phyloP scores from a whole-genome alignment of 129 eudicot genomes.

The Escallonia herrerae region DNA sequence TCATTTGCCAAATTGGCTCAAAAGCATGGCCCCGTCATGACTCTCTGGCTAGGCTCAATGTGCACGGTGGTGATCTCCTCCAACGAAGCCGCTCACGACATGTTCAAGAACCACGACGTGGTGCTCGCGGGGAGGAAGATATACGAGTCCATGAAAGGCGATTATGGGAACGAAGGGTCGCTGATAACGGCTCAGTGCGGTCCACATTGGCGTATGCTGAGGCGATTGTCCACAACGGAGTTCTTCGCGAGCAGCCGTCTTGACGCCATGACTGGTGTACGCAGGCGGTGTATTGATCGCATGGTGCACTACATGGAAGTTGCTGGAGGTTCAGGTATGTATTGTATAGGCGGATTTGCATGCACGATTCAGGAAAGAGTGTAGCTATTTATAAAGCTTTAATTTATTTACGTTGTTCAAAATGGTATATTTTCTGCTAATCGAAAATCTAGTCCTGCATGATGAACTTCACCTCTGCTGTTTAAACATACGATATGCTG shows the following conservation, averaged over 20 bases:
- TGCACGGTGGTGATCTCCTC: slow-evolving; percentile 63
- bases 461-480: too few relatives aligned
- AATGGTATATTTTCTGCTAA: too few relatives aligned
- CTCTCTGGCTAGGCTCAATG: slow-evolving; percentile 71
- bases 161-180: slow-evolving; percentile 56
- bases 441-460: too few relatives aligned
- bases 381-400: too few relatives aligned
- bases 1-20: slow-evolving; percentile 46
- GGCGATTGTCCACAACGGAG: slow-evolving; percentile 47
- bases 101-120: slow-evolving; percentile 56
- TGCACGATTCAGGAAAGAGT: too few relatives aligned
- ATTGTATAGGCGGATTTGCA: too few relatives aligned
- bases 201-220: slow-evolving; percentile 50
- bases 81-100: slow-evolving; percentile 46
- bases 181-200: slow-evolving; percentile 73
- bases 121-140: slow-evolving; percentile 52
- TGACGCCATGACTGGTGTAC: slow-evolving; percentile 33
- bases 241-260: slow-evolving; percentile 44
- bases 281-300: slow-evolving; percentile 35
- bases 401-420: too few relatives aligned
- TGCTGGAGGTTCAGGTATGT: slow-evolving; percentile 15
- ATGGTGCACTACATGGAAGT: slow-evolving; percentile 41
- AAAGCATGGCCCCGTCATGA: slow-evolving; percentile 56
- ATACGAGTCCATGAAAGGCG: slow-evolving; percentile 64
- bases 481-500: too few relatives aligned